phyloP scores from a whole-genome alignment of 768 basidiomycete genomes.

The Tylopilus intermedius region DNA sequence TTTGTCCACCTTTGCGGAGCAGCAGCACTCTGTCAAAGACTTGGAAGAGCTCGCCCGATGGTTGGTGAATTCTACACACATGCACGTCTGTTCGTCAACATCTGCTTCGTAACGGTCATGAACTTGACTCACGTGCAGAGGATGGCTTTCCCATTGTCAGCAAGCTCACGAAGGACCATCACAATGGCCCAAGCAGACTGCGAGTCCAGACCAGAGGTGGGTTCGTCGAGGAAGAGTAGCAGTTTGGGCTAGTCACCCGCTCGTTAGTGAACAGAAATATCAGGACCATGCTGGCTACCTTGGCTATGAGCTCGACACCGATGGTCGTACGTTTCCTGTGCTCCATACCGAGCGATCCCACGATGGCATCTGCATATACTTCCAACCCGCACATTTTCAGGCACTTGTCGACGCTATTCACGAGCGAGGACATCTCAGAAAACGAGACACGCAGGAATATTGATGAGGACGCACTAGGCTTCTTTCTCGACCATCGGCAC shows the following conservation, averaged over 20 bases:
- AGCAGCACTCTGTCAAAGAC: conserved; percentile 47
- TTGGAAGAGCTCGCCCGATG: conserved; percentile 39
- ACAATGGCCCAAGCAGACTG: conserved; percentile 50
- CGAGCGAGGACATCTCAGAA: not conserved
- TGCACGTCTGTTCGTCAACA: not conserved
- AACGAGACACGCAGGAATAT: not conserved
- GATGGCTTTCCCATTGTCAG: conserved; percentile 50
- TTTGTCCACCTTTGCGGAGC: conserved; percentile 52
- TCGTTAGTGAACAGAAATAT: not conserved
- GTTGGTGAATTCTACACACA: not conserved
- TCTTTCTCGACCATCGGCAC: conserved; percentile 69
- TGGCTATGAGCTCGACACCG: conserved; percentile 56
- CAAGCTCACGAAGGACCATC: conserved; percentile 46
- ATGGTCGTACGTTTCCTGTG: conserved; percentile 56
- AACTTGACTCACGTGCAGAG: conserved; percentile 43
- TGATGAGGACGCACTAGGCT: conserved; percentile 53
- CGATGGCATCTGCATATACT: conserved; percentile 55
- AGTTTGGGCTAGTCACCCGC: conserved; percentile 33
- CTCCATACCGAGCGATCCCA: conserved; percentile 50
- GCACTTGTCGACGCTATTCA: conserved; percentile 47
- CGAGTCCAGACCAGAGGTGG: conserved; percentile 52
- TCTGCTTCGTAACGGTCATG: not conserved
- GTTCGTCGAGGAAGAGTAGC: conserved; percentile 56
- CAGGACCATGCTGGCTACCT: conserved; percentile 24
- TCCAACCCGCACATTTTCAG: conserved; percentile 66